Evolutionary conservation across 805 yeast species (phyloP).

Genomic region (Barnettozyma siamensis): DNA sequence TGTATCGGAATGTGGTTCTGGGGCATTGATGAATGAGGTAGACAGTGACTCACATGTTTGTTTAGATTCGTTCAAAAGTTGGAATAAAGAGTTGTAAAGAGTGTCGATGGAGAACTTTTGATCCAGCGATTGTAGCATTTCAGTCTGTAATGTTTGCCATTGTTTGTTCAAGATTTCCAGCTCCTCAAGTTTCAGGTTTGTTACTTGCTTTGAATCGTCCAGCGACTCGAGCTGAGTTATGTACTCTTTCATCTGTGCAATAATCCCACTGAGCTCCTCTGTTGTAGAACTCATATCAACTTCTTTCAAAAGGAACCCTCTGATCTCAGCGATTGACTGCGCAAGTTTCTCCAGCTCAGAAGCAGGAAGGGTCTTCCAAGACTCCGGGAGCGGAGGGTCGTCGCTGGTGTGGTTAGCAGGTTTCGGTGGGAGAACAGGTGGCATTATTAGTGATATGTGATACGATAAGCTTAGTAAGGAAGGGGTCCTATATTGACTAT

Average conservation of each 20-base stretch:
- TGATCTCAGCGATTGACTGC: slow-evolving; percentile 16
- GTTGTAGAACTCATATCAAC: slow-evolving; percentile 21
- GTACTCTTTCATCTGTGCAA: slow-evolving; percentile 22
- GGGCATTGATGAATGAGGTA: slow-evolving; percentile 24
- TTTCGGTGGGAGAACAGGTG: slow-evolving; percentile 7
- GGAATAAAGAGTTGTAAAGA: slow-evolving; percentile 27
- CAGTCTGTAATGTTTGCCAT: slow-evolving; percentile 32
- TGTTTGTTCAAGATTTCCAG: slow-evolving; percentile 15
- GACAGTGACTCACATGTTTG: slow-evolving; percentile 29
- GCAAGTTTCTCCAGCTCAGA: slow-evolving; percentile 21
- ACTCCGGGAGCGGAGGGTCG: slow-evolving; percentile 15
- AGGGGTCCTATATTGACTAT: no score
- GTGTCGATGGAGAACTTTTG: slow-evolving; percentile 33
- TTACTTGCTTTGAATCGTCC: slow-evolving; percentile 24
- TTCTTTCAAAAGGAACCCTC: slow-evolving; percentile 26
- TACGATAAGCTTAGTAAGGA: neutral
- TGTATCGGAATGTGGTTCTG: slow-evolving; percentile 23
- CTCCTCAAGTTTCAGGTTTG: slow-evolving; percentile 9
- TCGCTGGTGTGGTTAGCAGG: neutral
- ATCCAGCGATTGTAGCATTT: slow-evolving; percentile 29
- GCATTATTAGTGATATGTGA: slow-evolving; percentile 1
- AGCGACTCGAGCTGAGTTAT: slow-evolving; percentile 23
- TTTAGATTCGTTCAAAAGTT: slow-evolving; percentile 28
- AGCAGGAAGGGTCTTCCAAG: slow-evolving; percentile 17
- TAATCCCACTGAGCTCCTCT: slow-evolving; percentile 22